A percentile compares a stretch with the other conserved stretches of the same genome.
Evolutionary conservation across 1,284 basidiomycete genomes (phyloP).

Genomic region (Puccinia triticina): DNA sequence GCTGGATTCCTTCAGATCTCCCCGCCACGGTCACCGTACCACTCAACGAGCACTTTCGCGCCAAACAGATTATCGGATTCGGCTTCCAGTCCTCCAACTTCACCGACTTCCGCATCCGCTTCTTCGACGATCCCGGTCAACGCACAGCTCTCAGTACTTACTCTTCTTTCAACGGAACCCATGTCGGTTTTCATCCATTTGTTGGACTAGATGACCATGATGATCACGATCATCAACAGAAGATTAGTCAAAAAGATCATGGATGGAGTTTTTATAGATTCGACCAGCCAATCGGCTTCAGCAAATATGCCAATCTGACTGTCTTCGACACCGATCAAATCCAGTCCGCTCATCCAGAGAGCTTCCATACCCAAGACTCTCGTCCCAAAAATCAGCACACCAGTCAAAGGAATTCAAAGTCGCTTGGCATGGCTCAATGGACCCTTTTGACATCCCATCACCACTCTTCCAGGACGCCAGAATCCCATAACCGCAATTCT

Average conservation of each 20-base stretch:
- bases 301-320: neutral
- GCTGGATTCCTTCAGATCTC: constrained; percentile 14
- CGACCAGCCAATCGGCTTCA: constrained; percentile 2
- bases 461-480: neutral
- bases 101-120: constrained; percentile 28
- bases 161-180: neutral
- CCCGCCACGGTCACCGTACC: constrained; percentile 17
- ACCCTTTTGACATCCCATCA: neutral
- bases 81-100: constrained; percentile 29
- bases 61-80: constrained; percentile 27
- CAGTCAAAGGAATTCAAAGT: neutral
- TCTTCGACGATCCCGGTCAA: constrained; percentile 15
- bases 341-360: neutral
- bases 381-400: neutral
- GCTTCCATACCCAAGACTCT: neutral
- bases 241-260: neutral
- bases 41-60: neutral
- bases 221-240: neutral
- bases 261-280: constrained; percentile 20
- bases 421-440: constrained; percentile 15
- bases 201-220: no score
- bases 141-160: neutral
- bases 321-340: neutral
- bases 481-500: no score
- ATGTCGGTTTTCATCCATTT: neutral